Evolutionary conservation across 345 rosid species (phyloP).

Genomic region (Turritis glabra): DNA sequence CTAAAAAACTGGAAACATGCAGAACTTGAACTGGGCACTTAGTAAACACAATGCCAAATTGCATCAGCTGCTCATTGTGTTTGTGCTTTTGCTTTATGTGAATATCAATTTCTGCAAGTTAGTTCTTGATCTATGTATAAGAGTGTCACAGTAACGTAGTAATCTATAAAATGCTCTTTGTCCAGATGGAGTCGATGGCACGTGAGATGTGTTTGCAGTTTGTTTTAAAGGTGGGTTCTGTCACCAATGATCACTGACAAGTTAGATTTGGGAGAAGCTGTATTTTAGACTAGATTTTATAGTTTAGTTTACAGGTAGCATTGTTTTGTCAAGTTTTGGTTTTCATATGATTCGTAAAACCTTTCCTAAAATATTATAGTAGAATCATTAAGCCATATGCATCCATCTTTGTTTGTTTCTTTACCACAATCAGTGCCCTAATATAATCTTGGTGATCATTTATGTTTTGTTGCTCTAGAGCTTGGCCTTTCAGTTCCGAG

Average conservation of each 20-base stretch:
- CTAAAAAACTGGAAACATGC: background rate
- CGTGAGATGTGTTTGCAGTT: background rate
- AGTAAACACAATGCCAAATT: background rate
- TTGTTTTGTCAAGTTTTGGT: background rate
- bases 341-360: too few relatives aligned
- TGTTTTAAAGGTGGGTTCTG: background rate
- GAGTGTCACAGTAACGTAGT: background rate
- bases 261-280: background rate
- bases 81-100: background rate
- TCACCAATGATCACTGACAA: background rate
- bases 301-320: background rate
- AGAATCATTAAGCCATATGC: background rate
- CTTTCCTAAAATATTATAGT: background rate
- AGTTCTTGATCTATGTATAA: background rate
- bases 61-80: background rate
- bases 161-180: background rate
- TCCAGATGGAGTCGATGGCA: background rate
- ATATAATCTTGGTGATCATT: background rate
- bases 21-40: background rate
- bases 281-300: background rate
- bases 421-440: background rate
- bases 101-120: background rate
- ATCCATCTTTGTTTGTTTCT: background rate
- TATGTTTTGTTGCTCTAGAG: background rate
- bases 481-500: conserved; percentile 2